Evolutionary conservation across 129 eudicot genomes (phyloP).

Genomic region (Flaveria bidentis): DNA sequence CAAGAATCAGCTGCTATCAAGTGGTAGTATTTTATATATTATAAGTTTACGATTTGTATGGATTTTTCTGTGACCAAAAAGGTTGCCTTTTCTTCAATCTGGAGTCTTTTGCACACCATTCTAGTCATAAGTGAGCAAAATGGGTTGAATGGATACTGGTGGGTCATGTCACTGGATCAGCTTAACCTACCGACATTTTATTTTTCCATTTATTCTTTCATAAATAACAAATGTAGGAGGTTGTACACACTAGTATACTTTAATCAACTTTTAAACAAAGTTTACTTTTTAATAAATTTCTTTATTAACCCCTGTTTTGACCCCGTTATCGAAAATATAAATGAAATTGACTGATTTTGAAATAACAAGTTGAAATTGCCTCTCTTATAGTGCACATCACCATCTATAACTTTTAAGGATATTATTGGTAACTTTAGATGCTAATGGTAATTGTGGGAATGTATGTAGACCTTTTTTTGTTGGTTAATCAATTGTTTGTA

Average conservation of each 20-base stretch:
- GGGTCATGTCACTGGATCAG: neutral
- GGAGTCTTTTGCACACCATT: neutral
- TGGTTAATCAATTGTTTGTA: neutral
- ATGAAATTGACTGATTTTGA: neutral
- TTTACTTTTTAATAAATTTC: neutral
- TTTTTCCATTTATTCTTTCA: neutral
- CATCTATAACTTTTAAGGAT: neutral
- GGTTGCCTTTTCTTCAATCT: neutral
- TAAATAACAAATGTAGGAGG: neutral
- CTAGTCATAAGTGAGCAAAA: neutral
- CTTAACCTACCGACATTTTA: neutral
- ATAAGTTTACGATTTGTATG: neutral
- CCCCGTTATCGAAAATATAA: neutral
- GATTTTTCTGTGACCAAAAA: neutral
- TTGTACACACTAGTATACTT: neutral
- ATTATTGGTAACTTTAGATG: neutral
- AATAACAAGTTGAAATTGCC: neutral
- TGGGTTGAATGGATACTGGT: neutral
- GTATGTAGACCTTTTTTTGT: neutral
- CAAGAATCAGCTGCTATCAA: slow-evolving; percentile 42
- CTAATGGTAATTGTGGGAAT: neutral
- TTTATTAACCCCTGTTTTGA: neutral
- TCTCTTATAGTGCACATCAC: neutral
- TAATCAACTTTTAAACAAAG: neutral
- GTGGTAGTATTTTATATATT: slow-evolving; percentile 33